Conservation (phyloP, 2,329 filamentous ascomycete species). For the Xylaria sp. region DNA sequence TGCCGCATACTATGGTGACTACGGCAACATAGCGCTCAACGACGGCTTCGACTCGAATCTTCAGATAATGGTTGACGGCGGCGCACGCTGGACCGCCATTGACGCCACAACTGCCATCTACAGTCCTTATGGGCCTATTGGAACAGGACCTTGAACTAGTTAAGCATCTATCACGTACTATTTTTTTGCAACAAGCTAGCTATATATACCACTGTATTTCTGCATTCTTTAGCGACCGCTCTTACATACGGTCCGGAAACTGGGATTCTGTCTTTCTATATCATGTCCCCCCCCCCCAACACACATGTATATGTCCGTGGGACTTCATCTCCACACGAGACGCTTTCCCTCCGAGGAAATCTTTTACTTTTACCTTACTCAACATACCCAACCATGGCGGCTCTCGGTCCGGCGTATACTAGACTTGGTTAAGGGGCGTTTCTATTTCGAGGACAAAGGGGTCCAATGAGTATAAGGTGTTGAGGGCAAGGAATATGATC, state of each 20-base stretch:
- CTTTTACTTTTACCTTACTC: no score
- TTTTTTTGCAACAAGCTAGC: no score
- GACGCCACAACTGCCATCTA: slow-evolving; percentile 37
- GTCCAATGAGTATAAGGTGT: no score
- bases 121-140: slow-evolving; percentile 32
- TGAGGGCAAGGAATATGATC: not conserved
- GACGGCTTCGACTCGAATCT: slow-evolving; percentile 56
- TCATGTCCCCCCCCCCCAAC: no score
- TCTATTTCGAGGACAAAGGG: no score
- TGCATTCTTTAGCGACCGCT: not conserved
- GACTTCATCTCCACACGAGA: not conserved
- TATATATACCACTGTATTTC: not conserved
- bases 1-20: slow-evolving; percentile 35
- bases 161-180: no score
- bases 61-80: slow-evolving; percentile 51
- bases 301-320: not conserved
- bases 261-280: not conserved
- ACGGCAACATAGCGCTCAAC: slow-evolving; percentile 39
- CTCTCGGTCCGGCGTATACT: not conserved
- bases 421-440: not conserved
- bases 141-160: slow-evolving; percentile 15
- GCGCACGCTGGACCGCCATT: slow-evolving; percentile 37
- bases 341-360: slow-evolving; percentile 7
- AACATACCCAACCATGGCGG: no score
- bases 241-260: not conserved